Base-by-base conservation (phyloP, 306 rosid species). In the Rubus parviflorus region DNA sequence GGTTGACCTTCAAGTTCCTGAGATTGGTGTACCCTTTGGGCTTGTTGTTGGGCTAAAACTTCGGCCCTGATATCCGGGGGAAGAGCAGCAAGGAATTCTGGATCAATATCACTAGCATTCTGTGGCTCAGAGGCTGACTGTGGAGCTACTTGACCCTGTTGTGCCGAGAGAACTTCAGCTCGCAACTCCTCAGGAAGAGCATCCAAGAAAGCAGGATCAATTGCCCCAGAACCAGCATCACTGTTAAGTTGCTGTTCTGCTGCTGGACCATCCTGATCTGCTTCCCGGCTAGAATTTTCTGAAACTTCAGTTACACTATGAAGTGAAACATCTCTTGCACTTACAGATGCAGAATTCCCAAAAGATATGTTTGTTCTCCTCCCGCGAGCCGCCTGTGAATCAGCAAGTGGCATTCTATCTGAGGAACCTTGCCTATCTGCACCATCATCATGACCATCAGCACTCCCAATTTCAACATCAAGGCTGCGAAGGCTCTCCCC, bases 31-130 rank as follows among this genome's bases (percentile, higher is more conserved):
- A 88, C 74, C 87, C 97, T 92, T 73, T 95, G 97, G 42, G 97
- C 96, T 88, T 91, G 97, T 78, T 95, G 98, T 79, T 95, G 98
- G 57, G 98, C 93, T 56, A 95, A 89, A 82, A 95, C 98, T 87
- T 95, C 98, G 38, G 97, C 97, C 86, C 97, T 89, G 80, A 95
- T 94, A 80, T 95, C 98, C 6, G 93, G 88, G 14, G 98, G 97
- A 83, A 95, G 98, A 80, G 98, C 98, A 61, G 98, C 97, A 68
- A 95, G 97, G 86, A 95, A 95, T 80, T 95, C 98, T n/a, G 98
- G 97, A 86, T 95, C 98, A 80, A 92, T 95, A 85, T 95, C 98
- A 41, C 86, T 93, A 43, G 86, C 81, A 79, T 84, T 95, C 69
- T 88, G 97, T 69, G 96, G 83, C 76, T 88, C 98, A 56, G 69